A percentile compares a stretch with the other conserved stretches of the same genome.
phyloP scores from a whole-genome alignment of 768 basidiomycete species.

The Gyrodon lividus region DNA sequence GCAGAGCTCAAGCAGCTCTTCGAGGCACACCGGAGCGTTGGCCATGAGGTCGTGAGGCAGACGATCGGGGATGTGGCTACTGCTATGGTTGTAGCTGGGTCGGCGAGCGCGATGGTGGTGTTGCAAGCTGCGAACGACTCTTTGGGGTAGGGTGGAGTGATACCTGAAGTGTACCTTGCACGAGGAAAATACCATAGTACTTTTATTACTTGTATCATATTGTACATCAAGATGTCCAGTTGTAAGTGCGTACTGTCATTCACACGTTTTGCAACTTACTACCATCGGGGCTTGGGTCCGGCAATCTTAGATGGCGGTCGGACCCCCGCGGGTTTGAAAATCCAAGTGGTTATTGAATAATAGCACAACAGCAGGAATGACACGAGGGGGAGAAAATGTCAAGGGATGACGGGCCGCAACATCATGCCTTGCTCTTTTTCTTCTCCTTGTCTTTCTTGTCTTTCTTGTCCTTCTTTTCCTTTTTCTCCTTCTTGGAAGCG shows the following conservation, averaged over 20 bases:
- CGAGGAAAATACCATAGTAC: background rate
- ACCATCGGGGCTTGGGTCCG: too few species aligned
- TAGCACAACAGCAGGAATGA: background rate
- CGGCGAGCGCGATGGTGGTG: conserved; percentile 58
- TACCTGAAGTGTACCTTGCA: background rate
- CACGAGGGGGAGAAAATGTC: background rate
- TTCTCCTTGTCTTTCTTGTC: conserved; percentile 50
- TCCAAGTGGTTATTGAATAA: background rate
- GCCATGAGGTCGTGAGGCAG: conserved; percentile 51
- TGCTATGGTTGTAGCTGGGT: conserved; percentile 67
- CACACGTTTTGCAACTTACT: too few species aligned
- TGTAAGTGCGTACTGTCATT: too few species aligned
- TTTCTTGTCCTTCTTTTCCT: conserved; percentile 36
- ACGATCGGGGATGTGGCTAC: conserved; percentile 87
- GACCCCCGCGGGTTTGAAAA: background rate
- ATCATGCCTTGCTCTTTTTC: conserved; percentile 47
- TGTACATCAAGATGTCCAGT: background rate
- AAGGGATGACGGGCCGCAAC: background rate
- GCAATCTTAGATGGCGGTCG: too few species aligned
- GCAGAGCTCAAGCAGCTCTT: conserved; percentile 67
- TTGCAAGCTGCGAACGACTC: conserved; percentile 54
- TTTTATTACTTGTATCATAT: background rate
- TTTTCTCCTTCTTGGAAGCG: conserved; percentile 37
- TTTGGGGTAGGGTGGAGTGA: background rate
- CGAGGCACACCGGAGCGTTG: conserved; percentile 35